These are phyloP conservation scores for Boletus patriciae DNA, from an alignment of 768 basidiomycete species.

Conservation along the genomic window DNA sequence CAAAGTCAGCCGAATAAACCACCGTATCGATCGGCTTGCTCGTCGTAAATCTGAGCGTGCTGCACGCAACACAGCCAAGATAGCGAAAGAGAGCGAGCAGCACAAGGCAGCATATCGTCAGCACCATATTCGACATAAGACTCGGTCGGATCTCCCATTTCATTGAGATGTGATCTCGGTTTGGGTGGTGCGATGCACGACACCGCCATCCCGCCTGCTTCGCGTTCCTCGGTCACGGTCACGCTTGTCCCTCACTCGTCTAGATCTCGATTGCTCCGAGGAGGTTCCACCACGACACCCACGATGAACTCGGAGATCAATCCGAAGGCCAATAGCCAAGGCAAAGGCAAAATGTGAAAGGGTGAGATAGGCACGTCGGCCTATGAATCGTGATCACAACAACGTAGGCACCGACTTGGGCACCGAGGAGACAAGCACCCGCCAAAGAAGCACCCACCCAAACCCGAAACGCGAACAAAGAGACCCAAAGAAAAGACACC, in stretches of 20 bases:
- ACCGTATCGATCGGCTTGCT: slow-evolving; percentile 24
- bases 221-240: slow-evolving; percentile 9
- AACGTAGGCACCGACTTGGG: not conserved
- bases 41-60: slow-evolving; percentile 37
- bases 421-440: not conserved
- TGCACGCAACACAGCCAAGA: not conserved
- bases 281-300: slow-evolving; percentile 6
- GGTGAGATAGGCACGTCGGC: not conserved
- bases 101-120: not conserved
- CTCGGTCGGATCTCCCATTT: slow-evolving; percentile 13
- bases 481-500: slow-evolving; percentile 12
- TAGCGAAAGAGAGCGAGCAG: not conserved
- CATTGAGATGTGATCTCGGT: slow-evolving; percentile 2
- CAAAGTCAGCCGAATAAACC: slow-evolving; percentile 55
- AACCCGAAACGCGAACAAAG: not conserved
- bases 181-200: not conserved
- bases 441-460: not conserved
- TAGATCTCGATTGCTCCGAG: slow-evolving; percentile 23
- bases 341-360: not conserved
- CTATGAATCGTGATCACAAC: not conserved
- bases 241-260: not conserved
- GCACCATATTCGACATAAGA: not conserved
- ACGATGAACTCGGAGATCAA: slow-evolving; percentile 11
- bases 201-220: slow-evolving; percentile 17
- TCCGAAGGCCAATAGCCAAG: not conserved